A percentile compares a stretch with the other conserved stretches of the same genome.
phyloP scores from a whole-genome alignment of 1,284 basidiomycete genomes.

The Rhizoctonia solani region DNA sequence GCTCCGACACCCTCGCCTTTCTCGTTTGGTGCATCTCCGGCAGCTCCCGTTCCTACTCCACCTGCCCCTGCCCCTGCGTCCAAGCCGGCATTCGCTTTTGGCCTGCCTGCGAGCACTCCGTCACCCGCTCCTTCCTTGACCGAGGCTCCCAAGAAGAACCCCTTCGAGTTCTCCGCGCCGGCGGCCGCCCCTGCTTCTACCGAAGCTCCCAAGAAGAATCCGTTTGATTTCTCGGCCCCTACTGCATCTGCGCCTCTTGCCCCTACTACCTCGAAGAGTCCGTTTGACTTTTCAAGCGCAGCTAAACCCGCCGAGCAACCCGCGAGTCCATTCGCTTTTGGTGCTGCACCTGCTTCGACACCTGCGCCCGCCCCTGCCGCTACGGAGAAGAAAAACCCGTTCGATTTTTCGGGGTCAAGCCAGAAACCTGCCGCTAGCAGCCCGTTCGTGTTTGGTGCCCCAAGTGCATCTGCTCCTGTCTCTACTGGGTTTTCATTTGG shows the following conservation, averaged over 20 bases:
- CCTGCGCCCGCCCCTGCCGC: constrained; percentile 40
- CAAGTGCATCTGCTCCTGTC: constrained; percentile 41
- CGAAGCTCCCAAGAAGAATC: constrained; percentile 49
- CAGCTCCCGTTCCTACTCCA: constrained; percentile 34
- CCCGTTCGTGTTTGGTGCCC: constrained; percentile 31
- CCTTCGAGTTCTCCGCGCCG: constrained; percentile 97
- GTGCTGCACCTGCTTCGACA: constrained; percentile 46
- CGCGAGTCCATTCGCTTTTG: constrained; percentile 44
- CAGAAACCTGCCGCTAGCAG: constrained; percentile 27
- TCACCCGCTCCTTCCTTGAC: constrained; percentile 43
- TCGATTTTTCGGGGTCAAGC: constrained; percentile 7
- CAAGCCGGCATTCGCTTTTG: constrained; percentile 1
- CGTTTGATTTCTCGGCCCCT: constrained; percentile 51
- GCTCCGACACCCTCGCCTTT: constrained; percentile 44
- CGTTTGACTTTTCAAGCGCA: constrained; percentile 9
- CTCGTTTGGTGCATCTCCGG: constrained; percentile 11
- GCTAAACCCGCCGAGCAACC: constrained; percentile 68
- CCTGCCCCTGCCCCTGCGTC: constrained; percentile 43
- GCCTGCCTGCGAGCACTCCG: constrained; percentile 44
- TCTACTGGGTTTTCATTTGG: constrained; percentile 36
- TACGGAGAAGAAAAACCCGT: constrained; percentile 21
- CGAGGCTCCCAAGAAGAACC: constrained; percentile 76
- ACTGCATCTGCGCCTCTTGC: constrained; percentile 43
- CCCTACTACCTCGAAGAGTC: constrained; percentile 15
- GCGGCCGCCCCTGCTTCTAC: constrained; percentile 57